A percentile compares a stretch with the other conserved stretches of the same genome.
Conservation (phyloP, 2,329 filamentous ascomycete genomes). For the Xylaria polymorpha region DNA sequence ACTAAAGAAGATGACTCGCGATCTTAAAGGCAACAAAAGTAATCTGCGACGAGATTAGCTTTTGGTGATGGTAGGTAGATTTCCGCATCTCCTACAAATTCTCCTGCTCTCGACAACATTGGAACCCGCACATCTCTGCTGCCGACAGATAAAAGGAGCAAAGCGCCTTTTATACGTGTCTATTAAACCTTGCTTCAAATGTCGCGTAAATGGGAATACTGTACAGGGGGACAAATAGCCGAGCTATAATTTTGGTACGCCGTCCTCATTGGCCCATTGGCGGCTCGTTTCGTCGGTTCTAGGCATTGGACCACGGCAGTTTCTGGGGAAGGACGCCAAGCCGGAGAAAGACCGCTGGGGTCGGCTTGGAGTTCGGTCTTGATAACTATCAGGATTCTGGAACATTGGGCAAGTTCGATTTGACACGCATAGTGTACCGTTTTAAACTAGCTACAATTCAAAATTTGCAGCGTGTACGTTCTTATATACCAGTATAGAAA, state of each 20-base stretch:
- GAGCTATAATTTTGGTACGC: conserved; percentile 27
- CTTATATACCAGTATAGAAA: not conserved
- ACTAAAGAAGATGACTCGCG: not conserved
- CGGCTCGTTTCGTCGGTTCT: conserved; percentile 28
- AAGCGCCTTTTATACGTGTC: conserved; percentile 5
- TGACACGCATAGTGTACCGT: not conserved
- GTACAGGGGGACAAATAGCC: conserved; percentile 31
- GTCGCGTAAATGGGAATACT: not conserved
- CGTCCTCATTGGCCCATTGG: conserved; percentile 22
- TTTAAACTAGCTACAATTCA: not conserved
- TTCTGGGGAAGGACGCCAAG: conserved; percentile 26
- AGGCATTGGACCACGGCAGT: conserved; percentile 40
- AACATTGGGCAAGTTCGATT: not conserved
- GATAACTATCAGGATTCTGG: too few relatives aligned
- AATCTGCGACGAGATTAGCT: conserved; percentile 5
- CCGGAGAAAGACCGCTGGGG: conserved; percentile 8
- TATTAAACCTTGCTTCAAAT: conserved; percentile 14
- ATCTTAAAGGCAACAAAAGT: not conserved
- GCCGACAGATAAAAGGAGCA: conserved; percentile 11
- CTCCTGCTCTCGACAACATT: conserved; percentile 10
- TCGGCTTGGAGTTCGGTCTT: not conserved
- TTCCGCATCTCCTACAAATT: not conserved
- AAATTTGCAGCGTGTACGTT: not conserved
- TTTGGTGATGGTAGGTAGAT: not conserved
- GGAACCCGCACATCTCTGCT: not conserved